A percentile compares a stretch with the other conserved stretches of the same genome.
phyloP scores from a whole-genome alignment of 345 rosid species.

The Eutrema japonicum region DNA sequence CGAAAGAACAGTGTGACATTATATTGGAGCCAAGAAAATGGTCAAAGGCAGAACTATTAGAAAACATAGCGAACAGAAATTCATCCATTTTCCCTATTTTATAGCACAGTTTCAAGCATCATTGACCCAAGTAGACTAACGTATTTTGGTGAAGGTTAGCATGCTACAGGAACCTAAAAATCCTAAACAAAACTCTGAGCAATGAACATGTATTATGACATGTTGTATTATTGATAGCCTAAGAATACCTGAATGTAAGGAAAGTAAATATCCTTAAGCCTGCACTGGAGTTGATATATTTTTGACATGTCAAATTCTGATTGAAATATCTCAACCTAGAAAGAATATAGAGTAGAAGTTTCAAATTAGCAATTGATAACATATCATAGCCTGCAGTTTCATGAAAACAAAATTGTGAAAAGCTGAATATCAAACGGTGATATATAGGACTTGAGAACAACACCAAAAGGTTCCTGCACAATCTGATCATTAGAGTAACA shows the following conservation, averaged over 20 bases:
- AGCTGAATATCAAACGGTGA: constrained; percentile 2
- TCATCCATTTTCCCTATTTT: constrained; percentile 1
- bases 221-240: neutral
- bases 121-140: neutral
- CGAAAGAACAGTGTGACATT: constrained; percentile 5
- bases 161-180: neutral
- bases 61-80: neutral
- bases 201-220: neutral
- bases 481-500: neutral
- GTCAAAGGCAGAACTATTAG: neutral
- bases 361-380: constrained; percentile 17
- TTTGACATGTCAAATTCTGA: constrained; percentile 50
- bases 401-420: neutral
- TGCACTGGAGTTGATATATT: constrained; percentile 58
- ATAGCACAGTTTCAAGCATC: neutral
- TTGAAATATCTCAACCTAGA: constrained; percentile 66
- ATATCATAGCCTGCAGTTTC: constrained; percentile 14
- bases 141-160: constrained; percentile 1
- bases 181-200: neutral
- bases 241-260: constrained; percentile 75
- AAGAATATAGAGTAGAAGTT: constrained; percentile 24
- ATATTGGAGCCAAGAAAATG: constrained; percentile 7
- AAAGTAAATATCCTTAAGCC: constrained; percentile 82
- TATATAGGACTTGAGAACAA: constrained; percentile 7
- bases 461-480: constrained; percentile 1